phyloP scores from a whole-genome alignment of 2,329 filamentous ascomycete species.

The Colletotrichum nymphaeae region DNA sequence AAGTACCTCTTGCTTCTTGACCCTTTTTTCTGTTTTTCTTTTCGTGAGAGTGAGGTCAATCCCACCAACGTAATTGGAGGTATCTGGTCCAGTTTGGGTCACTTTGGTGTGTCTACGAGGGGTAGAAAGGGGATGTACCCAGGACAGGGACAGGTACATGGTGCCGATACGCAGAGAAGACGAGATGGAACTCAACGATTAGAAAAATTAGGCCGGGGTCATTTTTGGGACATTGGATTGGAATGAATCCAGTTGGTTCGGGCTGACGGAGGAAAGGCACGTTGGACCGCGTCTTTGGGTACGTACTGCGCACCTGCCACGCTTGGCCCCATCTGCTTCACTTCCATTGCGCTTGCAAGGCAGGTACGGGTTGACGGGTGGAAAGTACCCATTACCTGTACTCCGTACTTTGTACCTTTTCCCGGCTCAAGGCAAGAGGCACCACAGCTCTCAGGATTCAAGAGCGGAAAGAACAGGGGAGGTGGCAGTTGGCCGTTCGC shows the following conservation, averaged over 20 bases:
- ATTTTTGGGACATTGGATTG: conserved; percentile 28
- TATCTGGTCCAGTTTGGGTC: conserved; percentile 24
- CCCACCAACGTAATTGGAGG: conserved; percentile 32
- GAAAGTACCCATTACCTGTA: not conserved
- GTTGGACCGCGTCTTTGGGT: conserved; percentile 14
- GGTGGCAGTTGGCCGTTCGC: not conserved
- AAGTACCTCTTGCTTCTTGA: not conserved
- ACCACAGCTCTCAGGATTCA: not conserved
- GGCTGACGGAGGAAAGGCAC: conserved; percentile 18
- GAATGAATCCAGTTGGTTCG: conserved; percentile 33
- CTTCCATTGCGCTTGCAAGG: not conserved
- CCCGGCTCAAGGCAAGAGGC: not conserved
- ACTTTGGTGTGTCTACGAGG: not conserved
- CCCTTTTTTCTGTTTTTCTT: conserved; percentile 9
- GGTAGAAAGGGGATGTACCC: conserved; percentile 11
- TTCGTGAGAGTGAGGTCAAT: conserved; percentile 30
- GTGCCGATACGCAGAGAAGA: not conserved
- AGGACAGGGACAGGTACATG: conserved; percentile 13
- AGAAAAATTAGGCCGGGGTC: conserved; percentile 26
- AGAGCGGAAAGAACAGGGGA: not conserved
- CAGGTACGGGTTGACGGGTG: not conserved
- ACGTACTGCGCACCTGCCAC: not conserved
- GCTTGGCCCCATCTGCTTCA: not conserved
- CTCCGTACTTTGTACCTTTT: not conserved
- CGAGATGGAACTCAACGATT: conserved; percentile 32